A percentile compares a stretch with the other conserved stretches of the same genome.
Conservation (phyloP, 1,284 basidiomycete genomes). For the Wallemia hederae region DNA sequence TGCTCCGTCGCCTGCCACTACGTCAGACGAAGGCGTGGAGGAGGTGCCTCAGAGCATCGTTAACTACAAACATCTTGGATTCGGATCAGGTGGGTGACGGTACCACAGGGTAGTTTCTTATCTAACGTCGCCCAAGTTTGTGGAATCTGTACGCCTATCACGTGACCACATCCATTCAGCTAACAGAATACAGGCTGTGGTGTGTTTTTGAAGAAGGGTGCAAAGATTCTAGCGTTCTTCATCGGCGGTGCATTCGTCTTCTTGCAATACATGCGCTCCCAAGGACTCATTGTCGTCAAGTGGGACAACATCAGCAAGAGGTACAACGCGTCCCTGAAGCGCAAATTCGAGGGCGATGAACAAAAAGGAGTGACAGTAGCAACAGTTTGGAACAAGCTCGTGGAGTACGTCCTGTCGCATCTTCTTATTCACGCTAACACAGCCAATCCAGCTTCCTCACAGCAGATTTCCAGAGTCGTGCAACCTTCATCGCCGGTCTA, state of each 20-base stretch:
- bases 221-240: slow-evolving; percentile 48
- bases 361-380: slow-evolving; percentile 21
- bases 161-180: not conserved
- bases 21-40: not conserved
- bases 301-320: slow-evolving; percentile 29
- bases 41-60: not conserved
- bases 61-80: not conserved
- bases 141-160: not conserved
- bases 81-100: not conserved
- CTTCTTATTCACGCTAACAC: not conserved
- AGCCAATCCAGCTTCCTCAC: slow-evolving; percentile 33
- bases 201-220: slow-evolving; percentile 79
- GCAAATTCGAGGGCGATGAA: slow-evolving; percentile 34
- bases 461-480: slow-evolving; percentile 55
- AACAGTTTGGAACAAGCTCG: slow-evolving; percentile 37
- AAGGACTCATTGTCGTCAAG: slow-evolving; percentile 42
- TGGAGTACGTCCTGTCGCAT: slow-evolving; percentile 19
- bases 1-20: not conserved
- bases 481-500: slow-evolving; percentile 23
- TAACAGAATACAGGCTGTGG: slow-evolving; percentile 26
- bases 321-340: slow-evolving; percentile 26
- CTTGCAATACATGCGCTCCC: slow-evolving; percentile 53
- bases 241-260: slow-evolving; percentile 61
- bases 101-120: not conserved
- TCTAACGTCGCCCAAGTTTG: not conserved